phyloP scores from a whole-genome alignment of 371 early-diverging fungal genomes.

The Pancytospora epiphaga region DNA sequence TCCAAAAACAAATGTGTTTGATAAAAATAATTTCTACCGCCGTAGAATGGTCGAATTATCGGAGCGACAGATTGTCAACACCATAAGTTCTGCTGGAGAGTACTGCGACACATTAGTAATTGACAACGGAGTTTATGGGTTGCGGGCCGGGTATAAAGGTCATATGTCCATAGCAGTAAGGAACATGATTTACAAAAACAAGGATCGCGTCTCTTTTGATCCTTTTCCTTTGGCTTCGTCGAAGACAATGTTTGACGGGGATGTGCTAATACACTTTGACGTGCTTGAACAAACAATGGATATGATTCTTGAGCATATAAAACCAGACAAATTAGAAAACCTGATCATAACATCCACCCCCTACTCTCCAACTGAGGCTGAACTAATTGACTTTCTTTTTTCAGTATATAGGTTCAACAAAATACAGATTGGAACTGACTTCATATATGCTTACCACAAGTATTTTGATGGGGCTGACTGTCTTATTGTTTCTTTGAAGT shows the following conservation, averaged over 20 bases:
- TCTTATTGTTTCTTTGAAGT: slow-evolving; percentile 23
- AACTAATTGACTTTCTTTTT: slow-evolving; percentile 48
- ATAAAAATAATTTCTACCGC: too few relatives aligned
- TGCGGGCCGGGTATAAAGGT: slow-evolving; percentile 52
- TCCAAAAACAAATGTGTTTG: too few relatives aligned
- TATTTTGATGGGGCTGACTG: slow-evolving; percentile 23
- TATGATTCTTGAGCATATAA: slow-evolving; percentile 47
- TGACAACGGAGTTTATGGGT: slow-evolving; percentile 58
- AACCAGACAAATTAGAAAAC: slow-evolving; percentile 19
- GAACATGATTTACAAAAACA: slow-evolving; percentile 55
- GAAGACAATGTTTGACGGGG: slow-evolving; percentile 58
- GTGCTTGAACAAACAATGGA: slow-evolving; percentile 53
- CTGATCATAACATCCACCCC: slow-evolving; percentile 57
- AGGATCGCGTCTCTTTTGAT: slow-evolving; percentile 28
- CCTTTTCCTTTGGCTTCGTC: slow-evolving; percentile 12
- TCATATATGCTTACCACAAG: slow-evolving; percentile 51
- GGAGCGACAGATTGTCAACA: slow-evolving; percentile 5
- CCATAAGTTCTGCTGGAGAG: background rate
- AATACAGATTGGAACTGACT: slow-evolving; percentile 56
- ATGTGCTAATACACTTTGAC: slow-evolving; percentile 56
- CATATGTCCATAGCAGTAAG: slow-evolving; percentile 29
- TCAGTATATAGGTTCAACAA: slow-evolving; percentile 47
- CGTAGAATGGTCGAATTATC: slow-evolving; percentile 4
- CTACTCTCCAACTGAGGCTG: slow-evolving; percentile 43
- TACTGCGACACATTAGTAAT: slow-evolving; percentile 49